phyloP scores from a whole-genome alignment of 202 grass and related monocot species.

The Carex arenaria region DNA sequence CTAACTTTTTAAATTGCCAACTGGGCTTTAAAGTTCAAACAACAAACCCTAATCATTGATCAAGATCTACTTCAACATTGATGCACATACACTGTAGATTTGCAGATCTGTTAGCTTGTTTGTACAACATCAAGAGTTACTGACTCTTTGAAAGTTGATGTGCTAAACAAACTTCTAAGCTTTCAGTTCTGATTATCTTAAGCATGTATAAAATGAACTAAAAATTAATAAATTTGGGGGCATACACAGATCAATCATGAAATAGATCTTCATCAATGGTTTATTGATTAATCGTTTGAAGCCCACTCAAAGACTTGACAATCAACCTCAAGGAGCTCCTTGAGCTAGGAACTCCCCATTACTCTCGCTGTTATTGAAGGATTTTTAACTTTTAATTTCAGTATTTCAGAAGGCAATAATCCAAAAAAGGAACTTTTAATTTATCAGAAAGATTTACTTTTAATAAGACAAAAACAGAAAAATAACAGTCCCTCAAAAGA shows the following conservation, averaged over 20 bases:
- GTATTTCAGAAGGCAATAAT: neutral
- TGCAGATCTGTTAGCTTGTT: neutral
- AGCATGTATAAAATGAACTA: neutral
- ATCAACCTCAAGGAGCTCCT: neutral
- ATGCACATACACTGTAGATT: neutral
- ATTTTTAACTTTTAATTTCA: neutral
- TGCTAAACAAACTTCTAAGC: neutral
- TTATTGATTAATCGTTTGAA: neutral
- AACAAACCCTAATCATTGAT: constrained; percentile 15
- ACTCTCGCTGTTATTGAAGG: neutral
- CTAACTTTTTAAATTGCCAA: neutral
- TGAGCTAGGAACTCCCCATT: neutral
- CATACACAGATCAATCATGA: neutral
- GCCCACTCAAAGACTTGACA: neutral
- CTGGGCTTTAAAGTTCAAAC: constrained; percentile 9
- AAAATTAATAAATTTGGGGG: neutral
- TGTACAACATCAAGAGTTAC: neutral
- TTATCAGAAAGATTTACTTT: neutral
- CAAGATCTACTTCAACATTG: constrained; percentile 1
- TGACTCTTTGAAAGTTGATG: neutral
- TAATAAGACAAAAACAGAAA: neutral
- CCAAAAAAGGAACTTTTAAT: neutral
- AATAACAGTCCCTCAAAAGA: neutral
- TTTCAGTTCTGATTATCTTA: neutral
- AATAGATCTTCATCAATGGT: neutral